Evolutionary conservation across 202 grass and related monocot species (phyloP).

Genomic region (Eragrostis tef): DNA sequence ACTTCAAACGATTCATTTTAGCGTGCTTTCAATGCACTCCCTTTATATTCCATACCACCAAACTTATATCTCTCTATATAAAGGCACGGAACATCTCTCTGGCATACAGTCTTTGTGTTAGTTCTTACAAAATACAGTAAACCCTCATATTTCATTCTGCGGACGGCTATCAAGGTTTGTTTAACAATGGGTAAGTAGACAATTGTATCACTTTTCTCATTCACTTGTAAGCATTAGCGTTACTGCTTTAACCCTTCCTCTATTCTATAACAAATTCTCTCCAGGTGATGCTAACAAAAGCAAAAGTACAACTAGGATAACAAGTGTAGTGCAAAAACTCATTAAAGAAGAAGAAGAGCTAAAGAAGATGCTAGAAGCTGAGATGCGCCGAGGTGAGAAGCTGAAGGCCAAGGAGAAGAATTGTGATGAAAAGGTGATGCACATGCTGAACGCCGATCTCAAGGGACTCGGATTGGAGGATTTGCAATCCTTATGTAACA

Average conservation of each 20-base stretch:
- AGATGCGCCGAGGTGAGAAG: neutral
- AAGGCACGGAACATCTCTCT: neutral
- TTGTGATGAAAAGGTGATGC: neutral
- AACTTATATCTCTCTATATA: slow-evolving; percentile 26
- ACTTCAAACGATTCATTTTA: neutral
- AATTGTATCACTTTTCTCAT: slow-evolving; percentile 11
- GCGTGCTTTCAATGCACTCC: neutral
- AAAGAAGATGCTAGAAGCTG: neutral
- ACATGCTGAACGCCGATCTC: neutral
- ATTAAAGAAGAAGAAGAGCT: neutral
- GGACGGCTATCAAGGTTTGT: neutral
- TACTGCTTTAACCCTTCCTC: slow-evolving; percentile 15
- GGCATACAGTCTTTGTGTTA: neutral
- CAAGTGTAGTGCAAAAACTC: neutral
- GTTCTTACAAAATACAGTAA: slow-evolving; percentile 1
- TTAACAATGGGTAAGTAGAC: slow-evolving; percentile 9
- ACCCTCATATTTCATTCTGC: no score
- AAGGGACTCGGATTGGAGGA: slow-evolving; percentile 2
- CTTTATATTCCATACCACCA: slow-evolving; percentile 3
- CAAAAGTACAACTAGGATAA: neutral
- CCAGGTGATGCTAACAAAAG: slow-evolving; percentile 34
- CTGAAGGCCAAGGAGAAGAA: slow-evolving; percentile 8
- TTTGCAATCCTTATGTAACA: neutral
- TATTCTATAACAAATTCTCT: neutral
- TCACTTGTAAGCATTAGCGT: neutral